phyloP scores from a whole-genome alignment of 441 rosid genomes.

The Croton setiger region DNA sequence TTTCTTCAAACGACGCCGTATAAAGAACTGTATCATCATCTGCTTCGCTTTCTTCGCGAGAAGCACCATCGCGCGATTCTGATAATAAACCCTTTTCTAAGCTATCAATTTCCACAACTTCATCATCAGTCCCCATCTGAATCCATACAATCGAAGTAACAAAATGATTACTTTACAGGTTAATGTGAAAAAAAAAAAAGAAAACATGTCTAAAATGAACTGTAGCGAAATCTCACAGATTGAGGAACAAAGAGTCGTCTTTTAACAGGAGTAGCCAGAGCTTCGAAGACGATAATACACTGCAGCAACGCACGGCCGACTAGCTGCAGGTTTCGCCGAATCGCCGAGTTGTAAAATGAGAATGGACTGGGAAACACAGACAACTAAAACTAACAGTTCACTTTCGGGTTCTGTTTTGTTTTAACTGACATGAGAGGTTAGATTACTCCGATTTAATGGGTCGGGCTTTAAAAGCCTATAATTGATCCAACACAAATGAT shows the following conservation, averaged over 20 bases:
- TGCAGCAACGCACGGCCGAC: background rate
- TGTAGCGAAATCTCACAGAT: constrained; percentile 17
- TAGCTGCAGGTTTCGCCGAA: background rate
- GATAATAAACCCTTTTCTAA: constrained; percentile 49
- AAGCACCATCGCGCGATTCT: constrained; percentile 11
- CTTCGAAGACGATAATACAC: background rate
- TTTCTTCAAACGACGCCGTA: constrained; percentile 51
- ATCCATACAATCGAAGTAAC: background rate
- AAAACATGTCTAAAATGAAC: background rate
- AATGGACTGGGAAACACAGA: no score
- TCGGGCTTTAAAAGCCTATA: background rate
- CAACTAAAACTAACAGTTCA: no score
- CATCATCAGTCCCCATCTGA: constrained; percentile 48
- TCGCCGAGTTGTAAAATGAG: no score
- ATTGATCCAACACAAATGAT: background rate
- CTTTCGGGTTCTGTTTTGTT: no score
- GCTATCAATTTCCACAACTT: constrained; percentile 54
- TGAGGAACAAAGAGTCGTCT: constrained; percentile 14
- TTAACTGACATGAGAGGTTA: no score
- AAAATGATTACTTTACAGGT: background rate
- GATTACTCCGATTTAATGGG: no score
- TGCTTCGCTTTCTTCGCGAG: constrained; percentile 24
- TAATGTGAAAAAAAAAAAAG: background rate
- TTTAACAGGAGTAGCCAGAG: constrained; percentile 18
- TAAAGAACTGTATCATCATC: constrained; percentile 46